Percentiles rank a stretch among this genome's conserved stretches.
Evolutionary conservation across 1,139 yeast species (phyloP).

Genomic region (Saccharomyces hybrid): DNA sequence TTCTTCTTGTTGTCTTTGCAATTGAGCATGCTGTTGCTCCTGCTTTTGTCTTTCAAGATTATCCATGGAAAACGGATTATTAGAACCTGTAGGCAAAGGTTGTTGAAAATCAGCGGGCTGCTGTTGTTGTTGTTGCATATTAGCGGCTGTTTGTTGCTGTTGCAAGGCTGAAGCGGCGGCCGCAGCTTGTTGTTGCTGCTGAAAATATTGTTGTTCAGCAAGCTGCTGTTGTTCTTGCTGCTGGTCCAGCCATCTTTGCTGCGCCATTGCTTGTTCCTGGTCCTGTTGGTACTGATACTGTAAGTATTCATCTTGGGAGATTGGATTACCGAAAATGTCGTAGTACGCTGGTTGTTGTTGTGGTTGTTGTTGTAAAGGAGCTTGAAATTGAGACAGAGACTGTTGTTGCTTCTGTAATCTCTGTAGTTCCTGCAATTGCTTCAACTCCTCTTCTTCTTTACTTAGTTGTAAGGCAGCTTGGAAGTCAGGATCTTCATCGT

Average conservation of each 20-base stretch:
- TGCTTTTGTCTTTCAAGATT: constrained; percentile 6
- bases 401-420: constrained; percentile 42
- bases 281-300: constrained; percentile 34
- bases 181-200: constrained; percentile 18
- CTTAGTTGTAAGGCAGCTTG: constrained; percentile 71
- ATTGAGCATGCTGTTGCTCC: neutral
- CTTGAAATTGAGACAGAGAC: neutral
- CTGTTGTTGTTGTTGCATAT: constrained; percentile 32
- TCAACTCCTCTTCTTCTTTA: constrained; percentile 80
- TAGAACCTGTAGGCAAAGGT: constrained; percentile 52
- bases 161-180: constrained; percentile 14
- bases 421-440: constrained; percentile 43
- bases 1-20: constrained; percentile 5
- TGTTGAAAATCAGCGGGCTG: constrained; percentile 47
- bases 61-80: constrained; percentile 74
- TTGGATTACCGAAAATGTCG: constrained; percentile 78
- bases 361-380: constrained; percentile 27
- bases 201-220: constrained; percentile 15
- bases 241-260: constrained; percentile 18
- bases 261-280: constrained; percentile 31
- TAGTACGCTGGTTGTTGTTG: constrained; percentile 31
- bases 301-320: constrained; percentile 38
- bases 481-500: constrained; percentile 45
- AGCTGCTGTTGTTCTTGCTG: constrained; percentile 18
- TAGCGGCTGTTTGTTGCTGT: constrained; percentile 30